Evolutionary conservation across 2,329 filamentous ascomycete species (phyloP), one percentile per base, ranked within the genome.

Genomic region (Penicillium freii): DNA sequence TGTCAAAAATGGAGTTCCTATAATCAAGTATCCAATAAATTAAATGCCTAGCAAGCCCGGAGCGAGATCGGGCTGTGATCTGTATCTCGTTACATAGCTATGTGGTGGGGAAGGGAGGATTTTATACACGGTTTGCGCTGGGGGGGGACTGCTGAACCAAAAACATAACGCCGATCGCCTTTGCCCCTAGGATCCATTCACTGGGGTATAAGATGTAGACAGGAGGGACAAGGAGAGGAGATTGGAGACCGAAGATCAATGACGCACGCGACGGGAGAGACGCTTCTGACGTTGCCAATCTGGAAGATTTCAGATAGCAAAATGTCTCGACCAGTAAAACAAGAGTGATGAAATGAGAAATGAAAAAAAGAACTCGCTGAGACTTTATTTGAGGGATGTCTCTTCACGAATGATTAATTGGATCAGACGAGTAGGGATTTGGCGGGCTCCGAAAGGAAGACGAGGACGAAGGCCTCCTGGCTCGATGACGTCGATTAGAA

Each of bases 161-260:
- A 21, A 55, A 58, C 47, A 51, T 19, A 56, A 61, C 59, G 59
- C 56, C 62, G 38, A 52, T 63, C 55, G 56, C 54, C 60, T n/a
- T 48, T 54, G 45, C 31, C 59, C 59, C 55, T 57, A 50, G 56
- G 54, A 60, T 59, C 54, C 59, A 60, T 64, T 58, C 56, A 57
- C 58, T 57, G 62, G 63, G 64, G 64, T 66, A 66, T 66, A 66
- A 57, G 51, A 53, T 60, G 58, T 62, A 61, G 62, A 57, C 50
- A 59, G 19, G 54, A 59, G 52, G 60, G 54, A 57, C 11, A 54
- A 58, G 5, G 31, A 54, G 54, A 33, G 58, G 54, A 66, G 64
- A 63, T 54, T 54, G 38, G 33, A 63, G 43, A 59, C 33, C n/a
- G 29, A 43, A 42, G 10, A 40, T 39, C 15, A 46, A 19, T 19